These are phyloP conservation scores for Dalbergia cochinchinensis DNA, from an alignment of 306 rosid genomes.

Conservation along the genomic window DNA sequence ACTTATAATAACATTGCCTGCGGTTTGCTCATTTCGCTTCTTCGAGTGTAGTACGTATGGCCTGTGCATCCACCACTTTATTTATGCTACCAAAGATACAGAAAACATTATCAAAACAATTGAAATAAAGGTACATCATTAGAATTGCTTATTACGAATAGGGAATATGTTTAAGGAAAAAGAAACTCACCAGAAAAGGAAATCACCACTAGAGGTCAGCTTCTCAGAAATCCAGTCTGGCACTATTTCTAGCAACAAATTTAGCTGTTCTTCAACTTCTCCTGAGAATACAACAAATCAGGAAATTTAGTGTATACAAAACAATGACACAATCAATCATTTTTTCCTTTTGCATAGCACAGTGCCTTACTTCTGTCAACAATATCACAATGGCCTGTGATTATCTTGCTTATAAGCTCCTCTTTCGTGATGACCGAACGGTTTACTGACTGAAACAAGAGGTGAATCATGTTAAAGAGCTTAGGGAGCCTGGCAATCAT, in stretches of 20 bases:
- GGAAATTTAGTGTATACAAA: conserved; percentile 32
- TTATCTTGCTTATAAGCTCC: conserved; percentile 80
- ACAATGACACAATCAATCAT: background rate
- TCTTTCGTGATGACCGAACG: conserved; percentile 66
- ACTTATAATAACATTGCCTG: background rate
- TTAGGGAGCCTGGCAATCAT: conserved; percentile 76
- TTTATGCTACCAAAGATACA: conserved; percentile 60
- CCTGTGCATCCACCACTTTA: conserved; percentile 52
- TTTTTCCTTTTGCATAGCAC: background rate
- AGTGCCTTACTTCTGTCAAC: conserved; percentile 72
- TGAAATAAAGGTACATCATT: background rate
- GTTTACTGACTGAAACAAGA: conserved; percentile 63
- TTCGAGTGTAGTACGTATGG: conserved; percentile 64
- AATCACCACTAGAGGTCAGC: conserved; percentile 65
- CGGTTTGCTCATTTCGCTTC: conserved; percentile 61
- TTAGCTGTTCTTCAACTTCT: conserved; percentile 80
- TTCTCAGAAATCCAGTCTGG: conserved; percentile 93
- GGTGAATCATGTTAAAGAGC: conserved; percentile 77
- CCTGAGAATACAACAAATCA: conserved; percentile 53
- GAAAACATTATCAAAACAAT: conserved; percentile 13
- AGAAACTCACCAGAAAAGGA: conserved; percentile 64
- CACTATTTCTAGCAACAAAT: conserved; percentile 68
- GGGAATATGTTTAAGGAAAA: background rate
- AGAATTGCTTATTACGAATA: background rate
- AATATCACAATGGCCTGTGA: conserved; percentile 58